Percentiles rank a stretch among this genome's conserved stretches.
phyloP scores from a whole-genome alignment of 768 basidiomycete species.

The Coprinopsis strossmayeri region DNA sequence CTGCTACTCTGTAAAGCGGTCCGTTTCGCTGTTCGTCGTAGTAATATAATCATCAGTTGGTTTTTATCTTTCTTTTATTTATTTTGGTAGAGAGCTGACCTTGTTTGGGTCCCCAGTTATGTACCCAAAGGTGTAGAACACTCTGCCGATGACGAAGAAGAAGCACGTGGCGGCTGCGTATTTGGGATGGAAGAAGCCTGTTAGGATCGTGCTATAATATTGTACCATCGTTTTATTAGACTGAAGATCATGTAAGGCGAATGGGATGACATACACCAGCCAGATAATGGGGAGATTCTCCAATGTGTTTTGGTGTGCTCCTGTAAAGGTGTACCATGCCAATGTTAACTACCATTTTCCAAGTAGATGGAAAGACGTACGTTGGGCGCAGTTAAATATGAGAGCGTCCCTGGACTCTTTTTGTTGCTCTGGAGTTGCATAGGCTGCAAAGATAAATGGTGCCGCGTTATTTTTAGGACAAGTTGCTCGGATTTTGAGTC shows the following conservation, averaged over 20 bases:
- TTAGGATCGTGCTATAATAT: not conserved
- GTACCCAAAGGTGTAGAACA: slow-evolving; percentile 8
- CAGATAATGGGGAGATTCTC: slow-evolving; percentile 42
- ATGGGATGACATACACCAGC: slow-evolving; percentile 27
- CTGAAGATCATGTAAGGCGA: not conserved
- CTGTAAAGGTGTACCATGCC: slow-evolving; percentile 22
- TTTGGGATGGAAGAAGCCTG: slow-evolving; percentile 5
- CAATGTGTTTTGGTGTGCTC: slow-evolving; percentile 65
- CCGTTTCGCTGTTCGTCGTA: too few species aligned
- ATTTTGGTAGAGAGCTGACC: too few species aligned
- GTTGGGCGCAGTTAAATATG: slow-evolving; percentile 68
- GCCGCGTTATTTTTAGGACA: too few species aligned
- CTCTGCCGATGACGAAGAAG: slow-evolving; percentile 1
- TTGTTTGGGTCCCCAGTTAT: slow-evolving; percentile 7
- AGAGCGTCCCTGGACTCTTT: slow-evolving; percentile 43
- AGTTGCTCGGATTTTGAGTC: too few species aligned
- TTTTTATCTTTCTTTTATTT: too few species aligned
- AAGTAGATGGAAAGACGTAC: slow-evolving; percentile 25
- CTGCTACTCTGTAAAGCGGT: too few species aligned
- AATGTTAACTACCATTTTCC: not conserved
- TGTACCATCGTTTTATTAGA: not conserved
- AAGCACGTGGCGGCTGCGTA: not conserved
- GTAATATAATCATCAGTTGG: too few species aligned
- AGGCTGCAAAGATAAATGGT: too few species aligned
- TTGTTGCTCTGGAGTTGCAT: slow-evolving; percentile 60